phyloP scores from a whole-genome alignment of 208 protist species.

The Naegleria gruberi region DNA sequence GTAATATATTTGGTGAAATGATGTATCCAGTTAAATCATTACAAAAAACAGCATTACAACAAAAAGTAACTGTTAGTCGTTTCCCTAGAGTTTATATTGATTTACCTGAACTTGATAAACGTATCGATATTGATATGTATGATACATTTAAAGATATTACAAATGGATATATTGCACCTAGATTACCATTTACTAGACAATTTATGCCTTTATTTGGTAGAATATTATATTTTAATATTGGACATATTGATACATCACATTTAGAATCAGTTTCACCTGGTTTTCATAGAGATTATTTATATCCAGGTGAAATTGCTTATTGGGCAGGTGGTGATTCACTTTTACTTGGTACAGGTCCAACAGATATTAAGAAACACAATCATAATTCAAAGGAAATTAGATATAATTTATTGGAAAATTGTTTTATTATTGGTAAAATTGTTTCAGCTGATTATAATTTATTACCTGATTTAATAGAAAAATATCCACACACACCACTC shows the following conservation, averaged over 20 bases:
- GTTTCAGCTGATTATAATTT: neutral
- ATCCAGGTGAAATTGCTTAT: neutral
- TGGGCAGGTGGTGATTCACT: neutral
- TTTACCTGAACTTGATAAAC: neutral
- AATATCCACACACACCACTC: neutral
- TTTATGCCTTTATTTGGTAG: neutral
- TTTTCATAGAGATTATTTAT: neutral
- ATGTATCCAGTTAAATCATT: neutral
- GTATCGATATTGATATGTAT: neutral
- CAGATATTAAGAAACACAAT: neutral
- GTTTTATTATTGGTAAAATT: constrained; percentile 9
- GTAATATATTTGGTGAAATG: neutral
- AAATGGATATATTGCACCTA: neutral
- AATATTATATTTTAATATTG: neutral
- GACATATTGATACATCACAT: neutral
- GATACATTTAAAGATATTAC: neutral
- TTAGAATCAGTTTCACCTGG: neutral
- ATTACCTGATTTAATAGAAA: neutral
- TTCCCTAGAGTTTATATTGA: neutral
- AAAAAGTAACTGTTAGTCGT: neutral
- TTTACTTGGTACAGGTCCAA: neutral
- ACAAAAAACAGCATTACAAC: neutral
- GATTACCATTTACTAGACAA: neutral
- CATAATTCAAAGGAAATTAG: neutral
- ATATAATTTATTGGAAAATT: neutral